Conservation (phyloP, 2,329 filamentous ascomycete genomes). For the Tolypocladium ovalisporum region DNA sequence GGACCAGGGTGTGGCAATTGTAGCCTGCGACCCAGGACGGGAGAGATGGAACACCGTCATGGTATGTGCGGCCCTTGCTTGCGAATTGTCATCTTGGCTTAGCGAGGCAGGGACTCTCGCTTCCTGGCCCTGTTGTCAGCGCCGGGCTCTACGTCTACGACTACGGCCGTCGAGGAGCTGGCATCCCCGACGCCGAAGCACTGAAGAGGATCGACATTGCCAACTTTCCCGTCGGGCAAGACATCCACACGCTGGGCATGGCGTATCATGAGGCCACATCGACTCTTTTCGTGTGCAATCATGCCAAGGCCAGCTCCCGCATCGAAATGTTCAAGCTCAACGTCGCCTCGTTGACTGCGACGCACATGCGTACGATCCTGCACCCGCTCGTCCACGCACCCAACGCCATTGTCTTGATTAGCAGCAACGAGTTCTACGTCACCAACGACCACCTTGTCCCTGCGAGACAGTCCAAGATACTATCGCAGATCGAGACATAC, state of each 20-base stretch:
- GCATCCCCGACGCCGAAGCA: constrained; percentile 4
- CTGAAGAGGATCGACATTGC: constrained; percentile 11
- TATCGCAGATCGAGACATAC: constrained; percentile 23
- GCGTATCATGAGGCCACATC: constrained; percentile 22
- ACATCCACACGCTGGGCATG: constrained; percentile 29
- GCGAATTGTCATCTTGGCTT: too few species aligned
- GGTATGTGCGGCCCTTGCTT: constrained; percentile 10
- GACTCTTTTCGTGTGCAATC: constrained; percentile 25
- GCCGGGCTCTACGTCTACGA: constrained; percentile 25
- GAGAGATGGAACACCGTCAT: constrained; percentile 31
- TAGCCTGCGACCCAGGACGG: constrained; percentile 26
- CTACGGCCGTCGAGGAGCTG: constrained; percentile 13
- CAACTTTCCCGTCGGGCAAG: constrained; percentile 14
- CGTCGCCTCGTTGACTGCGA: constrained; percentile 18
- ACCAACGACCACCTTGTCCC: constrained; percentile 29
- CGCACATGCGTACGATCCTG: constrained; percentile 22
- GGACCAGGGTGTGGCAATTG: constrained; percentile 20
- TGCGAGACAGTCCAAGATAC: constrained; percentile 8
- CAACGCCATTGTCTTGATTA: constrained; percentile 26
- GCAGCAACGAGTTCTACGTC: constrained; percentile 24
- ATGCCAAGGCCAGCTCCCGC: constrained; percentile 20
- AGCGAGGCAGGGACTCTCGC: constrained; percentile 13
- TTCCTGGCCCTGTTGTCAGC: constrained; percentile 7
- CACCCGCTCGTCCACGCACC: constrained; percentile 26
- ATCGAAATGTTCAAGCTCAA: constrained; percentile 30